These are phyloP conservation scores for Bipolaris cookei DNA, from an alignment of 2,329 filamentous ascomycete species.

Conservation along the genomic window DNA sequence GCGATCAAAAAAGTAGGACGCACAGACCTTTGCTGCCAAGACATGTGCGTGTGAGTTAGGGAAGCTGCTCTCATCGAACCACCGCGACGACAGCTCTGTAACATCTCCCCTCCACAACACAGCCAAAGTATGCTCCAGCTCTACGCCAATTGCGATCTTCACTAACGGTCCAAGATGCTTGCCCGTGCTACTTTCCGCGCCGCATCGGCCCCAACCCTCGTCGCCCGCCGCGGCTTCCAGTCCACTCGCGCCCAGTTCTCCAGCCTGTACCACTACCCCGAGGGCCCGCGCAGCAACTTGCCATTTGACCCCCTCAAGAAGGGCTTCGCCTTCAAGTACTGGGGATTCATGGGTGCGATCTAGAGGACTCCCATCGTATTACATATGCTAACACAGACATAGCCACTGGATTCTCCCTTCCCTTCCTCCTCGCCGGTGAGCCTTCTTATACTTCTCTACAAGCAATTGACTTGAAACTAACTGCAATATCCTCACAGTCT, in stretches of 20 bases:
- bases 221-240: constrained; percentile 93
- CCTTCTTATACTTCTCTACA: constrained; percentile 1
- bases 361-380: constrained; percentile 34
- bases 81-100: constrained; percentile 26
- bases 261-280: constrained; percentile 97
- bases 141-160: constrained; percentile 33
- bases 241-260: constrained; percentile 82
- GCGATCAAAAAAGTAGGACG: constrained; percentile 10
- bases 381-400: constrained; percentile 47
- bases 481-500: constrained; percentile 56
- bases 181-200: constrained; percentile 69
- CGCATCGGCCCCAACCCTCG: constrained; percentile 64
- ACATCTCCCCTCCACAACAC: constrained; percentile 36
- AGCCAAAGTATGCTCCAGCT: constrained; percentile 37
- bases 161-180: constrained; percentile 72
- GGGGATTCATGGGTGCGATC: constrained; percentile 72
- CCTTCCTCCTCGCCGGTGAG: constrained; percentile 70
- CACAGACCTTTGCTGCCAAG: constrained; percentile 12
- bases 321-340: constrained; percentile 84
- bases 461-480: constrained; percentile 26
- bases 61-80: constrained; percentile 14
- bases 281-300: constrained; percentile 92
- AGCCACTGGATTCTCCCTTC: constrained; percentile 65
- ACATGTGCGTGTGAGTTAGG: constrained; percentile 1
- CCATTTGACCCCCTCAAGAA: constrained; percentile 95